Percentiles rank a stretch among this genome's conserved stretches.
phyloP scores from a whole-genome alignment of 169 alveolate genomes.

The Perkinsus olseni region DNA sequence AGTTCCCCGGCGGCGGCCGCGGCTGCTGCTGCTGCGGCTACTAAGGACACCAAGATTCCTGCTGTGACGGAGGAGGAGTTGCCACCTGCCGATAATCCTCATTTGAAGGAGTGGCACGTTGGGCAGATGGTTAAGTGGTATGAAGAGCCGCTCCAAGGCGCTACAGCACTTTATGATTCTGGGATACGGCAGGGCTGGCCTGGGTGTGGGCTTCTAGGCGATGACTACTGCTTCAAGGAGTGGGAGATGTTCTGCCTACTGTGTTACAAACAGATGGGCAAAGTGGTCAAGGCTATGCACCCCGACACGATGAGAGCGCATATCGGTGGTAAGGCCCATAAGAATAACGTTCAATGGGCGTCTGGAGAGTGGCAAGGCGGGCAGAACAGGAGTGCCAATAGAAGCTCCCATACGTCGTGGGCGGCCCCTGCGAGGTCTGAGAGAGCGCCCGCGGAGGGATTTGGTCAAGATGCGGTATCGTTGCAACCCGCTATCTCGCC shows the following conservation, averaged over 20 bases:
- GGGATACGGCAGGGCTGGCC: constrained; percentile 1
- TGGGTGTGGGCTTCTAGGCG: not conserved
- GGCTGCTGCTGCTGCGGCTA: not conserved
- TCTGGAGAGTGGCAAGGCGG: not conserved
- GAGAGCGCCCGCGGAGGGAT: not conserved
- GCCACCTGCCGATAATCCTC: not conserved
- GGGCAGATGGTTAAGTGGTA: not conserved
- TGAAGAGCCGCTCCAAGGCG: not conserved
- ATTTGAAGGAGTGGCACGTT: not conserved
- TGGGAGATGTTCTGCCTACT: not conserved
- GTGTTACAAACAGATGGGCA: not conserved
- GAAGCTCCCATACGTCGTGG: not conserved
- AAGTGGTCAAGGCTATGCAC: not conserved
- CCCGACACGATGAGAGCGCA: not conserved
- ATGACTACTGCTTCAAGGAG: not conserved
- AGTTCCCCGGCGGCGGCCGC: not conserved
- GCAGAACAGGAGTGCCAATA: not conserved
- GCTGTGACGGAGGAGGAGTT: not conserved
- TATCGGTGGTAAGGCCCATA: not conserved
- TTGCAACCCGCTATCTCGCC: not conserved
- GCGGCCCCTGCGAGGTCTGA: not conserved
- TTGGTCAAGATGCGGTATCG: not conserved
- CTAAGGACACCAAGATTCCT: not conserved
- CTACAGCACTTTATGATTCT: not conserved
- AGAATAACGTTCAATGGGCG: not conserved